Conservation (phyloP, 2,329 filamentous ascomycete species). For the Cytospora mali region DNA sequence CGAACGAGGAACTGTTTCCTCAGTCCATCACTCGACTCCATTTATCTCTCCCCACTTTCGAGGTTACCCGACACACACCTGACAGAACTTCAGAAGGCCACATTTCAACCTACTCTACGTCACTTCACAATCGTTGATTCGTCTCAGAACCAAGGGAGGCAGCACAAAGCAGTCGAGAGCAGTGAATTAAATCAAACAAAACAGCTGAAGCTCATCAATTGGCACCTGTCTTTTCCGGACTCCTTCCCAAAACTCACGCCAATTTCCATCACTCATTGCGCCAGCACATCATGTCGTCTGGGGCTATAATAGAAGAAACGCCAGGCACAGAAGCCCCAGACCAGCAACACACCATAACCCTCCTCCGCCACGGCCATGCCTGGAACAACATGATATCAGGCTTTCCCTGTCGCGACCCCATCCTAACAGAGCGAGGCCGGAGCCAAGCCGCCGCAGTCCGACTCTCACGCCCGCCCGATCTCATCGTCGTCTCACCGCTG, state of each 20-base stretch:
- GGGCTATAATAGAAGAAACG: background rate
- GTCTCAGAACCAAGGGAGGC: background rate
- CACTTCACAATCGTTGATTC: too few species aligned
- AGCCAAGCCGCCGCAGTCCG: slow-evolving; percentile 14
- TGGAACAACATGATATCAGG: slow-evolving; percentile 27
- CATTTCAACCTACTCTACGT: background rate
- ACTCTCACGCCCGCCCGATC: slow-evolving; percentile 19
- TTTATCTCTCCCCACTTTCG: background rate
- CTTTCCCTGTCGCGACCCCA: slow-evolving; percentile 23
- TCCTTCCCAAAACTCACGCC: background rate
- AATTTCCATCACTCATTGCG: background rate
- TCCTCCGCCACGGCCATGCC: slow-evolving; percentile 26
- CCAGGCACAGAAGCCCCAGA: slow-evolving; percentile 3
- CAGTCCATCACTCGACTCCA: background rate
- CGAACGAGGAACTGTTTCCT: background rate
- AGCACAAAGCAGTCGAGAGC: background rate
- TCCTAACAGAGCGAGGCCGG: slow-evolving; percentile 18
- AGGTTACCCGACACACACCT: background rate
- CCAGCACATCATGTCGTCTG: background rate
- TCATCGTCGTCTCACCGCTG: slow-evolving; percentile 25
- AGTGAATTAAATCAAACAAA: background rate
- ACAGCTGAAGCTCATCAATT: background rate
- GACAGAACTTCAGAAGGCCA: background rate
- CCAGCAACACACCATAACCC: slow-evolving; percentile 16
- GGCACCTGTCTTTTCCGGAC: background rate